These are phyloP conservation scores for Rhizoclosmatium globosum DNA, from an alignment of 192 early-diverging fungal species.

Conservation along the genomic window DNA sequence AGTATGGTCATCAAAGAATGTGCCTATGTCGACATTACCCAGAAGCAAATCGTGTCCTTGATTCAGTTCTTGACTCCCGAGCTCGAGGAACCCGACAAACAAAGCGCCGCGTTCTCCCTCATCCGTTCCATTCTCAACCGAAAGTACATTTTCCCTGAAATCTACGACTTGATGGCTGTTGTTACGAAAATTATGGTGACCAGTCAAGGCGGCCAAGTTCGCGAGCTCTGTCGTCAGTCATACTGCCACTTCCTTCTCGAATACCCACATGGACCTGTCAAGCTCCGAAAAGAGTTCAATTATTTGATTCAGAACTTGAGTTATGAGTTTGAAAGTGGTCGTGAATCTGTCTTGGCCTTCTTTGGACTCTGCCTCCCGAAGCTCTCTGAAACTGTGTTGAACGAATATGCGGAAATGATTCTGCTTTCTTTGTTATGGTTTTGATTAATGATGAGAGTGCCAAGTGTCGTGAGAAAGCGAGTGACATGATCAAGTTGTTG, in stretches of 20 bases:
- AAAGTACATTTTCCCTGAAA: conserved; percentile 83
- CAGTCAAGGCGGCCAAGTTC: conserved; percentile 76
- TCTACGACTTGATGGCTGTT: conserved; percentile 92
- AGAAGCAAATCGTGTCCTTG: conserved; percentile 79
- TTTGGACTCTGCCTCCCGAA: conserved; percentile 81
- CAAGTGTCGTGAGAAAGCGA: conserved; percentile 91
- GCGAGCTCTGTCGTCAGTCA: conserved; percentile 83
- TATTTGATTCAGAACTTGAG: conserved; percentile 90
- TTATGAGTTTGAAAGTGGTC: conserved; percentile 93
- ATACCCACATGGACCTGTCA: conserved; percentile 88
- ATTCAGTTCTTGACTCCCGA: conserved; percentile 85
- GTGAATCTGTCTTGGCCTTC: conserved; percentile 89
- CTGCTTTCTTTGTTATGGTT: conserved; percentile 86
- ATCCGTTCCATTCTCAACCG: conserved; percentile 88
- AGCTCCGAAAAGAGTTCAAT: conserved; percentile 84
- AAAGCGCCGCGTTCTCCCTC: conserved; percentile 82
- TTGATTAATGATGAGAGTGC: conserved; percentile 92
- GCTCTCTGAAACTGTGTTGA: conserved; percentile 79
- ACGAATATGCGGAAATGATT: conserved; percentile 80
- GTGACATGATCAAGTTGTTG: conserved; percentile 73
- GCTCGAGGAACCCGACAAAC: conserved; percentile 87
- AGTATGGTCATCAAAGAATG: conserved; percentile 82
- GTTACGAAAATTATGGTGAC: conserved; percentile 87
- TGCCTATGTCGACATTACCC: conserved; percentile 70
- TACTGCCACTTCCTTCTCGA: conserved; percentile 93